A percentile compares a stretch with the other conserved stretches of the same genome.
phyloP scores from a whole-genome alignment of 2,329 filamentous ascomycete species.

The Calonectria pauciramosa region DNA sequence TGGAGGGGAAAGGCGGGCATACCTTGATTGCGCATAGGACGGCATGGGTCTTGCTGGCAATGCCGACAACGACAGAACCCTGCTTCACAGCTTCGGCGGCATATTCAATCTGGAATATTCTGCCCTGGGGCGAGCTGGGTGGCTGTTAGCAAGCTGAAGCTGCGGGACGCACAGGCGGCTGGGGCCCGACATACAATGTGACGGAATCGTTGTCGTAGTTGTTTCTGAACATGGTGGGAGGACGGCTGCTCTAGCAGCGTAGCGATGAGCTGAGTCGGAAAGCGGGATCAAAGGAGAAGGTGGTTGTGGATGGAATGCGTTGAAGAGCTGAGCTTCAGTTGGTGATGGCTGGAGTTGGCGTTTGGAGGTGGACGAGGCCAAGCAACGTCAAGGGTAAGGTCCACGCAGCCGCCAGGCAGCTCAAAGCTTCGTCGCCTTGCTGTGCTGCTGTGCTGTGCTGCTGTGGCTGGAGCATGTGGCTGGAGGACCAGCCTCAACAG shows the following conservation, averaged over 20 bases:
- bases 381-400: constrained; percentile 29
- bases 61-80: constrained; percentile 95
- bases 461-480: neutral
- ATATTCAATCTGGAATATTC: constrained; percentile 99
- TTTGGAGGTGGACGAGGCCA: constrained; percentile 37
- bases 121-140: constrained; percentile 93
- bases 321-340: constrained; percentile 32
- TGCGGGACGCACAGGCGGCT: constrained; percentile 27
- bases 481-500: constrained; percentile 20
- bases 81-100: constrained; percentile 99
- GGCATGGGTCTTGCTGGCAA: constrained; percentile 98
- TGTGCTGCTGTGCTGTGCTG: constrained; percentile 22
- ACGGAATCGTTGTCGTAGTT: constrained; percentile 99
- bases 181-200: constrained; percentile 82
- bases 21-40: constrained; percentile 98
- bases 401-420: constrained; percentile 50
- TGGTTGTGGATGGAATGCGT: constrained; percentile 31
- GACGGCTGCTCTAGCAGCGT: constrained; percentile 40
- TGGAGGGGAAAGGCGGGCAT: constrained; percentile 38
- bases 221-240: constrained; percentile 89
- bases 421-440: constrained; percentile 53
- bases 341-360: constrained; percentile 38
- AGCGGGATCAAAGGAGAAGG: constrained; percentile 11
- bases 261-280: constrained; percentile 27
- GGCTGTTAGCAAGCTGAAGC: constrained; percentile 43